These are phyloP conservation scores for Immersiella caudata DNA, from an alignment of 495 filamentous ascomycete species.

Conservation along the genomic window DNA sequence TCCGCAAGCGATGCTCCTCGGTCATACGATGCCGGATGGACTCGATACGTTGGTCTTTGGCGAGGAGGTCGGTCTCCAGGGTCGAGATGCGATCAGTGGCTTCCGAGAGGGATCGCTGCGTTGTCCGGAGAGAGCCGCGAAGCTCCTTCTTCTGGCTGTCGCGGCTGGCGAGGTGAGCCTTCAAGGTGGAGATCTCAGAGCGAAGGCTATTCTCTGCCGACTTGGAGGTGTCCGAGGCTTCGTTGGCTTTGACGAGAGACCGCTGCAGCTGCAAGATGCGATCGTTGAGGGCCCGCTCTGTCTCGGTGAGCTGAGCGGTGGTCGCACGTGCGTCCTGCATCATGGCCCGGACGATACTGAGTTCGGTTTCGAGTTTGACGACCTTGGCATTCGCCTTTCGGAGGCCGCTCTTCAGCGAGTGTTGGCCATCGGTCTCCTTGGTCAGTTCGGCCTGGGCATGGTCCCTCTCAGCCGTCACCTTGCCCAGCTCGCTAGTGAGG, in stretches of 20 bases:
- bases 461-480: background rate
- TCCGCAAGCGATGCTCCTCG: slow-evolving; percentile 6
- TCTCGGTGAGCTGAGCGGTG: background rate
- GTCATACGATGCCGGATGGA: background rate
- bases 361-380: slow-evolving; percentile 6
- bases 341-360: slow-evolving; percentile 3
- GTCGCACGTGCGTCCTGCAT: background rate
- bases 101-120: background rate
- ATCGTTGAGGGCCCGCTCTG: slow-evolving; percentile 6
- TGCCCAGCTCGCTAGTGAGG: slow-evolving; percentile 7
- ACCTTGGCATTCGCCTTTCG: background rate
- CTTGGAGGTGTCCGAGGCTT: background rate
- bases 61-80: slow-evolving; percentile 2
- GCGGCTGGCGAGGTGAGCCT: background rate
- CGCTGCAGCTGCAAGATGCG: background rate
- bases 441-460: background rate
- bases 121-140: background rate
- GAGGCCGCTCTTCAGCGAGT: slow-evolving; percentile 1
- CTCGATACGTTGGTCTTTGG: slow-evolving; percentile 5
- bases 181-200: slow-evolving; percentile 7
- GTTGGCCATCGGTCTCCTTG: background rate
- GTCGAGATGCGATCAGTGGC: slow-evolving; percentile 13
- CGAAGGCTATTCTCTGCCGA: background rate
- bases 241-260: background rate
- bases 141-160: slow-evolving; percentile 5